Base-by-base conservation (phyloP, 345 rosid species). In the Populus tremula region DNA sequence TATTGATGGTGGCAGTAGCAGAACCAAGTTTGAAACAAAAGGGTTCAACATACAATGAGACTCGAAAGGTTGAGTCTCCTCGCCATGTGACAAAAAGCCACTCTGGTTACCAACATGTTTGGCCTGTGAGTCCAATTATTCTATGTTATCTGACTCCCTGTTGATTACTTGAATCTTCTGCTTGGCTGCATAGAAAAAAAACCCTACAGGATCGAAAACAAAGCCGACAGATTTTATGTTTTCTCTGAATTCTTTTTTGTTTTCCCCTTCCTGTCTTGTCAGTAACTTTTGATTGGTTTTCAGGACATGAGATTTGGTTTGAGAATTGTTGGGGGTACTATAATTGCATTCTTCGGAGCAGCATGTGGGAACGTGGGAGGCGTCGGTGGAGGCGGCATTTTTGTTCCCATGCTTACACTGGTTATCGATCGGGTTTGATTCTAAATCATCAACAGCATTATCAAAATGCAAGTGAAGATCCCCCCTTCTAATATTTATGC, bases 311-410 rank as follows among this genome's bases (percentile, higher is more conserved):
- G 71, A 79, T 88, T 84, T 77, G 79, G 85, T 8, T 86, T 87
- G 89, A 65, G 63, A 85, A 80, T 86, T 67, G 85, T 76, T 43
- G 83, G 81, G 72, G 87, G 87, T 7, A 45, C 79, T 1, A 43
- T 84, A 73, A 69, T 86, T 63, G 91, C 82, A 73, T 86, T 88
- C 86, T 56, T 84, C 8, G 89, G 89, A 76, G 89, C 91, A 56
- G 89, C 91, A 1, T 84, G 76, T 83, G 91, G 89, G 21, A 88
- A 87, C 31, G 87, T 86, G 5, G 91, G 89, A 56, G 91, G 91
- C 27, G 89, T 84, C 2, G 91, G 91, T 29, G 91, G 89, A 5
- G 91, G 89, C 9, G 91, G 89, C 67, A 53, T 86, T 76, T 88
- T 81, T 71, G 84, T 88, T 76, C 91, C 91, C 63, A 86, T 84